Evolutionary conservation across 2,329 filamentous ascomycete genomes (phyloP), one percentile per base, ranked within the genome.

Genomic region (Xylaria hypoxylon): DNA sequence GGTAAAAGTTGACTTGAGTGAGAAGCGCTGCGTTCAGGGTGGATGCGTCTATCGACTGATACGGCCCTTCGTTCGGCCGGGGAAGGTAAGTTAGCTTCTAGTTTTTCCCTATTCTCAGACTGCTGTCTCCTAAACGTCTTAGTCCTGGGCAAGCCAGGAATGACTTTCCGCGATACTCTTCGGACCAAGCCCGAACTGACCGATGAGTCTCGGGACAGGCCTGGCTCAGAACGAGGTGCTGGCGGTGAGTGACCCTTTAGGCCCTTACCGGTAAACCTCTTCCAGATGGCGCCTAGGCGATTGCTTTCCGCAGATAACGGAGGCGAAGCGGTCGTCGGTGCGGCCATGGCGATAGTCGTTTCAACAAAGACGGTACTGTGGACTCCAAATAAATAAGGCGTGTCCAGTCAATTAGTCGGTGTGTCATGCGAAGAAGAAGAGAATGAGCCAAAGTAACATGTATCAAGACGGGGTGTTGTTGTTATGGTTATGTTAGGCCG

Each of bases 41-140:
- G 78, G 33, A 76, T 64, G 44, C 83, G 82, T 59, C 86, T 80
- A 73, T 89, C 91, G 52, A 87, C 84, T 8, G 92, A 95, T 15
- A 89, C 83, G 11, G 92, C 89, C 74, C 93, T 87, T 71, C 92
- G 87, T 79, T 94, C 92, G 44, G 86, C 86, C 28, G 84, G 80
- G 35, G 88, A 86, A 5, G 87, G 85, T 53, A 89, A 83, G 47
- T 89, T 84, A 50, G 92, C 89, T 65, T 90, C 84, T 60, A 97
- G 83, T 74, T 89, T 90, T 72, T 92, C 88, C 72, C 93, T 87
- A 69, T 87, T 86, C 79, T 97, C 94, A 31, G 93, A 95, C 76
- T 92, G 87, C 78, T 95, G 93, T 73, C 94, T 88, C 79, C 90
- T 91, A 80, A 96, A 94, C 0, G 93, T 96, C 73, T 90, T 88